Evolutionary conservation across 73 alveolate genomes (phyloP).

Genomic region (Paramecium tetraurelia): DNA sequence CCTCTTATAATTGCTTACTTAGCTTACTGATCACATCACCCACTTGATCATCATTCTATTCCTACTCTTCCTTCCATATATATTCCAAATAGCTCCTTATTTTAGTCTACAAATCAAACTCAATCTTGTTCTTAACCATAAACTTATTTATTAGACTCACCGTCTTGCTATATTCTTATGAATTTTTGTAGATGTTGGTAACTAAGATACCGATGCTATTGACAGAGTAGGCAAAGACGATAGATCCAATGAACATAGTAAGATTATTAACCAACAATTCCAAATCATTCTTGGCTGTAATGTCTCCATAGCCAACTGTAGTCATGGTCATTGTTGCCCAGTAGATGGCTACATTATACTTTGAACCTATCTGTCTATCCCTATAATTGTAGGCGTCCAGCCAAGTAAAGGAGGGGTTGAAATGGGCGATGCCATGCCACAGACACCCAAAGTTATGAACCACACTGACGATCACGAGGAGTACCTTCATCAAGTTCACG

Average conservation of each 20-base stretch:
- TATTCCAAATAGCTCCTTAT: slow-evolving; percentile 82
- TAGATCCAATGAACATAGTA: slow-evolving; percentile 12
- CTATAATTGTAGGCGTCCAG: background rate
- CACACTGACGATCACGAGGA: background rate
- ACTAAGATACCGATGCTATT: slow-evolving; percentile 65
- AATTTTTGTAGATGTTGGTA: slow-evolving; percentile 63
- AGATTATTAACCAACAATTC: background rate
- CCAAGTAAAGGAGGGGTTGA: background rate
- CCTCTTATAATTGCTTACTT: slow-evolving; percentile 67
- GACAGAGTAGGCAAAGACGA: slow-evolving; percentile 47
- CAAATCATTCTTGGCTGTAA: background rate
- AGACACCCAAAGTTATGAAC: slow-evolving; percentile 35
- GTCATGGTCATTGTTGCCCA: slow-evolving; percentile 49
- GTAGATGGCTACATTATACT: slow-evolving; percentile 32
- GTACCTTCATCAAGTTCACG: background rate
- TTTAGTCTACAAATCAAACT: slow-evolving; percentile 73
- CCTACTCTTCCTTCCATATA: slow-evolving; percentile 72
- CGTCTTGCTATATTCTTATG: slow-evolving; percentile 73
- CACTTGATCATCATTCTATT: slow-evolving; percentile 73
- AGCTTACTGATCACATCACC: slow-evolving; percentile 69
- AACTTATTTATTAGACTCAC: slow-evolving; percentile 75
- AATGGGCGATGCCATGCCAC: slow-evolving; percentile 39
- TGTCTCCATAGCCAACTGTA: slow-evolving; percentile 43
- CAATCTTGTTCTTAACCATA: slow-evolving; percentile 70
- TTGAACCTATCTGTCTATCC: background rate